phyloP scores from a whole-genome alignment of 768 basidiomycete genomes.

The Leccinum sublutescens region DNA sequence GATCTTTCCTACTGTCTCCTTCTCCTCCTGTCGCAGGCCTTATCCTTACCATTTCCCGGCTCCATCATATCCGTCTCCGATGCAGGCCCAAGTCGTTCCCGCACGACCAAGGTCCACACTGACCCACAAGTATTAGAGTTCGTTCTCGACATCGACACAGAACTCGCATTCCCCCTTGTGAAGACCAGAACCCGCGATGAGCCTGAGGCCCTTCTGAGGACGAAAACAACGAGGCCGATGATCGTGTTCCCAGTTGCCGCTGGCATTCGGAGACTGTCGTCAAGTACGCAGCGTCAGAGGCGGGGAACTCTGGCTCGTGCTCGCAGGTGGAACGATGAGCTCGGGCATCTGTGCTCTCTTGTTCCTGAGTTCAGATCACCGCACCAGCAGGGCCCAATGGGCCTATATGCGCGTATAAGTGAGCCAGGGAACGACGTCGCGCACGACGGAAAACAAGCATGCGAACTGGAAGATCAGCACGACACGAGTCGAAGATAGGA shows the following conservation, averaged over 20 bases:
- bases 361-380: slow-evolving; percentile 42
- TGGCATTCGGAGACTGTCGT: slow-evolving; percentile 22
- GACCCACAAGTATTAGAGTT: neutral
- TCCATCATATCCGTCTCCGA: too few species aligned
- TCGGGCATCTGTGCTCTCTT: slow-evolving; percentile 64
- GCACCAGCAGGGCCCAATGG: neutral
- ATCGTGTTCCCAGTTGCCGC: neutral
- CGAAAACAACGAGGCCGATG: neutral
- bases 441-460: neutral
- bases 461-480: too few species aligned
- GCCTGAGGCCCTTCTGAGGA: neutral
- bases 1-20: too few species aligned
- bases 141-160: neutral
- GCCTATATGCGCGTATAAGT: neutral
- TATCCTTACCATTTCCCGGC: too few species aligned
- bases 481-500: too few species aligned
- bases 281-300: slow-evolving; percentile 45
- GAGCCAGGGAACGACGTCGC: neutral
- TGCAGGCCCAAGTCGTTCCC: too few species aligned
- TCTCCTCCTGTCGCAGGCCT: too few species aligned
- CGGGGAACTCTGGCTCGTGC: slow-evolving; percentile 37
- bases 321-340: slow-evolving; percentile 45
- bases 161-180: neutral
- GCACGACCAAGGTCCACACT: slow-evolving; percentile 13
- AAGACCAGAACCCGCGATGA: too few species aligned